Base-by-base conservation (phyloP, 768 basidiomycete genomes). In the Panus rudis region DNA sequence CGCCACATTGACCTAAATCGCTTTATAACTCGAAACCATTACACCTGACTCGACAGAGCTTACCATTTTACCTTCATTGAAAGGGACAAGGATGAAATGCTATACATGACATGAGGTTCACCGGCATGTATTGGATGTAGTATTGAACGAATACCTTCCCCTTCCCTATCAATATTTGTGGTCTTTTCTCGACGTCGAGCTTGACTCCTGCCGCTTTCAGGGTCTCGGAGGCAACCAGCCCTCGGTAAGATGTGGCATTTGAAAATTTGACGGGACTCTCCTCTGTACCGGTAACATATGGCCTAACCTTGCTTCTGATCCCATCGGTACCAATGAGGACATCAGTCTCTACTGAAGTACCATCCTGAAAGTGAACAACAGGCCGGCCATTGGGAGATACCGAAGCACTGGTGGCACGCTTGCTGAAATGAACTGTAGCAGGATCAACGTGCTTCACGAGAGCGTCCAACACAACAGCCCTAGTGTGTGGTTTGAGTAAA, bases 51-150 rank as follows among this genome's bases (percentile, higher is more conserved):
- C n/a, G 7, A 11, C 6, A 13, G 3, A 22, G 42, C 55, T 11
- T 43, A 78, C 76, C 16, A 69, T 56, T 37, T 62, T 57, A 8
- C 64, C 62, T 12, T 57, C 62, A 53, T 65, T 62, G 40, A 79
- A 70, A 0, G 76, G 71, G 51, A 72, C 76, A 0, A 68, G 65
- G 27, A 79, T 70, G 23, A 78, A 58, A 51, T 79, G 76, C 77
- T 79, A 21, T n/a, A 33, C 10, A 4, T 26, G 17, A 11, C 24
- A 43, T 13, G 27, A 6, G 25, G 12, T n/a, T 6, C 12, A 17
- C 21, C 32, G 28, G 41, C 25, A 30, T 33, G 38, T n/a, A n/a
- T n/a, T n/a, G n/a, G n/a, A n/a, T n/a, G n/a, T n/a, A n/a, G n/a
- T n/a, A 17, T 47, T 43, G 49, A 43, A 45, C 42, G 39, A 13